Conservation (phyloP, 169 alveolate genomes). For the Blepharisma undulans region DNA sequence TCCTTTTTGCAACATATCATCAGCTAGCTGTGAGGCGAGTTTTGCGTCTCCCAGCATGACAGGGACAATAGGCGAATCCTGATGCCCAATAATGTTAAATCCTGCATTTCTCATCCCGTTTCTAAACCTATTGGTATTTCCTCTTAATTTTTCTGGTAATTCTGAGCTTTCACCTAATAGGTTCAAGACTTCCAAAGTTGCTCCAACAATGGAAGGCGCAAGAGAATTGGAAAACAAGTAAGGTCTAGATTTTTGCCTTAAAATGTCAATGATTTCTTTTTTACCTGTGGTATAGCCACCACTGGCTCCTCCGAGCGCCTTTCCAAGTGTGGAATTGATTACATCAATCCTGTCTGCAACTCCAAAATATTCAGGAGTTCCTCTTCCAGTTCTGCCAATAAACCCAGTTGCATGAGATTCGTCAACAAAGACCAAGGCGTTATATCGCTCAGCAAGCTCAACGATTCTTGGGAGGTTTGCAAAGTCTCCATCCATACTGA, state of each 20-base stretch:
- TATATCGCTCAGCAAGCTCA: slow-evolving; percentile 55
- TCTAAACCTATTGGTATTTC: slow-evolving; percentile 55
- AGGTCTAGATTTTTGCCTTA: slow-evolving; percentile 67
- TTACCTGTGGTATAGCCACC: slow-evolving; percentile 70
- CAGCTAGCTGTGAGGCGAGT: slow-evolving; percentile 55
- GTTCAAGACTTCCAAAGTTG: slow-evolving; percentile 43
- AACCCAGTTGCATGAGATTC: slow-evolving; percentile 75
- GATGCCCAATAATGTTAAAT: slow-evolving; percentile 53
- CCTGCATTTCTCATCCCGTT: slow-evolving; percentile 58
- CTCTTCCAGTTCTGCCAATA: slow-evolving; percentile 66
- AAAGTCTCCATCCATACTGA: slow-evolving; percentile 78
- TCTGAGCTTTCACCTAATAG: slow-evolving; percentile 31
- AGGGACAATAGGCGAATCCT: slow-evolving; percentile 68
- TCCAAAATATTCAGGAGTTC: slow-evolving; percentile 69
- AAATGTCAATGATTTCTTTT: slow-evolving; percentile 52
- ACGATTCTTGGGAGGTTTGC: slow-evolving; percentile 68
- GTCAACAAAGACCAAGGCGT: slow-evolving; percentile 67
- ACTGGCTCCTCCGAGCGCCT: slow-evolving; percentile 76
- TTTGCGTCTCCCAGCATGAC: slow-evolving; percentile 64
- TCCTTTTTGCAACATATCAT: slow-evolving; percentile 40
- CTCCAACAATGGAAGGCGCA: slow-evolving; percentile 76
- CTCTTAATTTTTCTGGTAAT: slow-evolving; percentile 30
- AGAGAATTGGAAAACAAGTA: slow-evolving; percentile 70
- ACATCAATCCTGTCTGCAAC: slow-evolving; percentile 55
- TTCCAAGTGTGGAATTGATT: slow-evolving; percentile 69